Base-by-base conservation (phyloP, 139 green algal species). In the Nannochloris sp. region DNA sequence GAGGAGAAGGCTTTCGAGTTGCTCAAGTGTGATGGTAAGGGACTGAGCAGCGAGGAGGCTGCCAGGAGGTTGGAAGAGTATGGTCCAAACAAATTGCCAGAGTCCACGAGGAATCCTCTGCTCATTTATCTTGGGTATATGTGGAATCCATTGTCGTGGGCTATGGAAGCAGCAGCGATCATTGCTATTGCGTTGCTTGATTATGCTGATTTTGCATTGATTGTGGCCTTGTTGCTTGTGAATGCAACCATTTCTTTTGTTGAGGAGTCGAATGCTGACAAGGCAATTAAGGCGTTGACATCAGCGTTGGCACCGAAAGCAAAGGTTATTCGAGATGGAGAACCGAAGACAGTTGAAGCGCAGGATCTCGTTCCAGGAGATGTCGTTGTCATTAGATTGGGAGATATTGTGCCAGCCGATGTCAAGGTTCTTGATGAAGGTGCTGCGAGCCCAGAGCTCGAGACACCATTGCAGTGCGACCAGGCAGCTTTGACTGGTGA, bases 401-500 rank as follows among this genome's bases (percentile, higher is more conserved):
- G 88, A 20, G 82, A 93, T 56, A 82, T 94, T 26, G 80, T 96
- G 6, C 87, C 89, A 5, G 88, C 89, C 2, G 89, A 96, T 65
- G 72, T 87, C 48, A 94, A 94, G 66, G 74, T 96, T 5, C 70
- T 96, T 64, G 28, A 61, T 46, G 56, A 45, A 25, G 28, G 14
- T 12, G 68, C 59, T 4, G 81, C 86, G 56, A 53, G 63, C 6
- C 65, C 49, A 26, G 73, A 84, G 2, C 62, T 87, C 29, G 80
- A 87, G 60, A 68, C 65, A 2, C 84, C 82, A 28, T 83, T 92
- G 73, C 77, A 89, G 83, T 74, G 88, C 30, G 87, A 95, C 75
- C 84, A 93, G 60, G 82, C 86, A 20, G 86, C 87, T 8, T 68
- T 95, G 31, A 95, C 87, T 5, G 87, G 87, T n/a, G 87, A 95